Evolutionary conservation across 176 grass and related monocot species (phyloP).

Genomic region (Avena atlantica): DNA sequence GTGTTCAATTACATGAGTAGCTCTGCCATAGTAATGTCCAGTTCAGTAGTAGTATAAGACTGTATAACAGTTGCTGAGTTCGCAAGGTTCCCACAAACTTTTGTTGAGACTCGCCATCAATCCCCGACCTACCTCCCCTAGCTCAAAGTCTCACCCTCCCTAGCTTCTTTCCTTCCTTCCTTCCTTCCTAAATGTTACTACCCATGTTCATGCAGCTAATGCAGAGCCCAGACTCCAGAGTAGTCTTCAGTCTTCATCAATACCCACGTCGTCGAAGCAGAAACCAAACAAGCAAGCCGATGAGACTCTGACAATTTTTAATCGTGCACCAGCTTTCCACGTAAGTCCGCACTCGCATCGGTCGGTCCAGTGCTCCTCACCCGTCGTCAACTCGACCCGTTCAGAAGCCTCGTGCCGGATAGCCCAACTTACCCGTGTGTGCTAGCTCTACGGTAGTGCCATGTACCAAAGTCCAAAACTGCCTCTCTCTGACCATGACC

Average conservation of each 20-base stretch:
- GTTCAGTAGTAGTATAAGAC: neutral
- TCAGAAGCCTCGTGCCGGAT: neutral
- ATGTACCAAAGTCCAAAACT: neutral
- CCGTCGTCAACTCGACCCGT: neutral
- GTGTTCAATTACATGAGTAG: neutral
- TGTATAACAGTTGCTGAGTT: neutral
- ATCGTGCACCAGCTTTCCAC: neutral
- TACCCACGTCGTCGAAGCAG: neutral
- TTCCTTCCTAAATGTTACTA: neutral
- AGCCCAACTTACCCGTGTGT: neutral
- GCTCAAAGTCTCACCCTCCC: neutral
- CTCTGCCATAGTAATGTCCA: neutral
- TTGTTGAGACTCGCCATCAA: conserved; percentile 3
- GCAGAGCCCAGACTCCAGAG: neutral
- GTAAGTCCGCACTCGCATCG: neutral
- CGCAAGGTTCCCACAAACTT: neutral
- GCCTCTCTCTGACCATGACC: neutral
- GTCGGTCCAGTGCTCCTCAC: neutral
- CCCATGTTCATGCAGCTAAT: neutral
- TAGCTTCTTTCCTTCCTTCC: neutral
- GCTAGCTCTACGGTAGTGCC: neutral
- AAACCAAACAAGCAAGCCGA: neutral
- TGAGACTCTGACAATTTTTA: neutral
- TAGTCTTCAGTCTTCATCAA: neutral
- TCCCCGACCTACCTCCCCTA: neutral